Evolutionary conservation across 2,329 filamentous ascomycete species (phyloP).

Genomic region (Penicillium sp.): DNA sequence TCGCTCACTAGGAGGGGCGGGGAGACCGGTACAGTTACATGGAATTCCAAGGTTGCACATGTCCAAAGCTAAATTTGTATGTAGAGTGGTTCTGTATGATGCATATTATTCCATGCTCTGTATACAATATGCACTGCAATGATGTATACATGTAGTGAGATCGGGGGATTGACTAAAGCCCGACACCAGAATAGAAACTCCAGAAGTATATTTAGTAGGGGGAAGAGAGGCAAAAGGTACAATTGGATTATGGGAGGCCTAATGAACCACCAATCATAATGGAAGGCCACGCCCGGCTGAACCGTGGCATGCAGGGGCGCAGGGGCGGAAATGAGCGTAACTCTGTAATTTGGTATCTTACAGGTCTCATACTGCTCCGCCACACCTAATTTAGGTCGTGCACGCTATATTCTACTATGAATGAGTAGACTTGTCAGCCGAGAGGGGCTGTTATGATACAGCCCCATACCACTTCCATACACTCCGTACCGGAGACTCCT

Average conservation of each 20-base stretch:
- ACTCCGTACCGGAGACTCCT: neutral
- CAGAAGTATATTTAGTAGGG: neutral
- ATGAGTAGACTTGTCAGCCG: too few relatives aligned
- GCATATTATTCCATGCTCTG: too few relatives aligned
- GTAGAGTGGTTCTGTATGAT: too few relatives aligned
- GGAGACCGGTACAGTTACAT: neutral
- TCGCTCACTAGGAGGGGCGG: neutral
- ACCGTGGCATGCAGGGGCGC: conserved; percentile 18
- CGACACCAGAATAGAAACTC: too few relatives aligned
- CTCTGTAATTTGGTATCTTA: conserved; percentile 1
- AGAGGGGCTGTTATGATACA: neutral
- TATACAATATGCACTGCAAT: too few relatives aligned
- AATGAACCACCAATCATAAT: neutral
- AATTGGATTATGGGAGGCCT: neutral
- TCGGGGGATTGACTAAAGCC: too few relatives aligned
- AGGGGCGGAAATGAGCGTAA: conserved; percentile 10
- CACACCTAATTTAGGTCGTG: neutral
- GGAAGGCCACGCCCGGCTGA: neutral
- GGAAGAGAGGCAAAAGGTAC: neutral
- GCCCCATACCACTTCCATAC: conserved; percentile 1
- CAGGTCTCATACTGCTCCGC: conserved; percentile 8
- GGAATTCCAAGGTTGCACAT: neutral
- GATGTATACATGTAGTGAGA: too few relatives aligned
- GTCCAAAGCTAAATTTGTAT: neutral
- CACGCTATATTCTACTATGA: too few relatives aligned